Evolutionary conservation across 345 rosid genomes (phyloP), one percentile per base, ranked within the genome.

Genomic region (Ceriops decandra): DNA sequence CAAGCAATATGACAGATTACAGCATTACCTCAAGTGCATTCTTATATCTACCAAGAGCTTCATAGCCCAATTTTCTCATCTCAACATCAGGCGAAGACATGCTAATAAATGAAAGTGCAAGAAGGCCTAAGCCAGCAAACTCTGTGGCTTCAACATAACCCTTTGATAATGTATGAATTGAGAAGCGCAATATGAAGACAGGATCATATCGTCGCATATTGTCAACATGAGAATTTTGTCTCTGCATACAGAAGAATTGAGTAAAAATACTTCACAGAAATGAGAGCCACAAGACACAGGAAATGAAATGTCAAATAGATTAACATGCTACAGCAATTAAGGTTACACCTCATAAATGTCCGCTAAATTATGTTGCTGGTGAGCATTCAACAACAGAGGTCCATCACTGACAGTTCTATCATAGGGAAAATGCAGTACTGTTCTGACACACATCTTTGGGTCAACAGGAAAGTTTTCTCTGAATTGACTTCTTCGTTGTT

Each of bases 91-190:
- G 90, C 61, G 99, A 91, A 82, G 99, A 85, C 76, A 84, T 80
- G 87, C 95, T 83, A 69, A 72, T 77, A 82, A 95, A 87, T 26
- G 96, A 91, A 74, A 95, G 72, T 33, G 96, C 93, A 76, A 95
- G 93, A 88, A 95, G 79, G 73, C 99, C 96, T 78, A 88, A 75
- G 79, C 89, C 81, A 73, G 93, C 83, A 77, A 91, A 90, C 73
- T 95, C 96, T 57, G 81, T 70, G 32, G 96, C 90, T 75, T 95
- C 97, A 77, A 93, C 69, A 68, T 85, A 85, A 74, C 88, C 84
- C 68, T 42, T 57, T 21, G 88, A 81, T 76, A 93, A 76, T 54
- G 82, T 68, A 71, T 88, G 88, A 71, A 83, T 67, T 62, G 95
- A 83, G 79, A 93, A 88, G 59, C 72, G 85, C 78, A 91, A 68